Evolutionary conservation across 306 rosid genomes (phyloP), one percentile per base, ranked within the genome.

Genomic region (Vicia faba): DNA sequence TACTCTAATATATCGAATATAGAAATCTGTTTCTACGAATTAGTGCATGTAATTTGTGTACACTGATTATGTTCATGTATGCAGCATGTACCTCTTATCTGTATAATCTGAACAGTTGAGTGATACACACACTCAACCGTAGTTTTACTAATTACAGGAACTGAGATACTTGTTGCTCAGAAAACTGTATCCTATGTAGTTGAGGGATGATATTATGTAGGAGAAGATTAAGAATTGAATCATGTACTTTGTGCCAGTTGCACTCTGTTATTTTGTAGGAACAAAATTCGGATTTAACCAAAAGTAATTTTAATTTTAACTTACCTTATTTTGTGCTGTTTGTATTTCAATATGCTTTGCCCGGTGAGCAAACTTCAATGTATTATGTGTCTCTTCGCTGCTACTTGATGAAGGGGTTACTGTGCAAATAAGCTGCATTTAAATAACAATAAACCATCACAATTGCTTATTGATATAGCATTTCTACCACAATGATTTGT

Each of bases 341-440:
- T 87, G 86, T 78, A 95, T 95, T 85, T 95, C 99, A 23, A 95
- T 88, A 74, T 95, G 97, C 74, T 95, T 95, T 41, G 96, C 95
- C 57, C 99, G 89, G 81, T 95, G 99, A 29, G 99, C 99, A 76
- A 95, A 95, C 80, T 95, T 95, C 74, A 95, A 78, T 5, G 99
- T 95, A 73, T 95, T 95, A 70, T 95, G 96, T 1, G 97, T 95
- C 87, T 95, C 99, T 79, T 95, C 99, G 8, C 87, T 80, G 74
- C 87, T 88, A 85, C 97, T 91, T 69, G 99, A 95, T 44, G 99
- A 87, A 79, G 99, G 99, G 75, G 99, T 95, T 64, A 95, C 88
- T 2, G 95, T 95, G 82, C 99, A 95, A 69, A 95, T 86, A 78
- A 95, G 99, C 99, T 95, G 91, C 75, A 76, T 78, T 73, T 53